Percentiles rank a stretch among this genome's conserved stretches.
Evolutionary conservation across 352 stramenopile species (phyloP).

Genomic region (Phytophthora melonis): DNA sequence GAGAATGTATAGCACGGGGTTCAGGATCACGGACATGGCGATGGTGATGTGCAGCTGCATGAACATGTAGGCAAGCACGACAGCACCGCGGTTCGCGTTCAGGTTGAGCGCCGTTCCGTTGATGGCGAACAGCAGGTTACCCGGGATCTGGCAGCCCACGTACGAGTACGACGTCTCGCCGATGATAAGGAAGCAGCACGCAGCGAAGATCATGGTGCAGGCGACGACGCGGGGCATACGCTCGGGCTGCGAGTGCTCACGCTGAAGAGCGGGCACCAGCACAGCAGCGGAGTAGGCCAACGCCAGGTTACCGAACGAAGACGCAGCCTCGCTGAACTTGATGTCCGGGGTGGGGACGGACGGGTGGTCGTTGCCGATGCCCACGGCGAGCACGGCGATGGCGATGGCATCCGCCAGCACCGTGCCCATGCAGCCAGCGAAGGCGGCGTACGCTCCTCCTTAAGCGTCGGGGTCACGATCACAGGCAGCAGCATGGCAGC

Average conservation of each 20-base stretch:
- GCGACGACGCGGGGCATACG: constrained; percentile 58
- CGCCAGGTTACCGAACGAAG: constrained; percentile 58
- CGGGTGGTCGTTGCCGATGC: constrained; percentile 49
- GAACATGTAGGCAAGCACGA: constrained; percentile 55
- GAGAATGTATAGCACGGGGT: constrained; percentile 52
- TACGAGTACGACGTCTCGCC: constrained; percentile 46
- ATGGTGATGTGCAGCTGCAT: constrained; percentile 67
- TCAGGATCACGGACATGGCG: constrained; percentile 56
- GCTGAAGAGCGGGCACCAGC: constrained; percentile 55
- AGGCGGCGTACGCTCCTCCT: constrained; percentile 53
- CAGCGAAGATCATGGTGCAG: constrained; percentile 50
- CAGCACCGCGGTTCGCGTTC: constrained; percentile 42
- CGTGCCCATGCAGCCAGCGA: constrained; percentile 52
- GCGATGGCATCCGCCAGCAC: constrained; percentile 56
- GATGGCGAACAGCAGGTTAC: constrained; percentile 63
- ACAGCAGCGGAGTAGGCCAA: constrained; percentile 58
- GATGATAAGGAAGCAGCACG: constrained; percentile 54
- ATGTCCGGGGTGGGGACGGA: constrained; percentile 41
- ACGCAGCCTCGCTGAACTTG: constrained; percentile 49
- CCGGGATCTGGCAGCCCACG: constrained; percentile 60
- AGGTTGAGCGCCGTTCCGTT: constrained; percentile 47
- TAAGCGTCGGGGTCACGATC: constrained; percentile 57
- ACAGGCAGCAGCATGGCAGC: constrained; percentile 48
- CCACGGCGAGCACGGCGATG: constrained; percentile 39
- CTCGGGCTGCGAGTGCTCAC: constrained; percentile 56